Evolutionary conservation across 139 green algal species (phyloP), one percentile per base, ranked within the genome.

Genomic region (Auxenochlorella protothecoides): DNA sequence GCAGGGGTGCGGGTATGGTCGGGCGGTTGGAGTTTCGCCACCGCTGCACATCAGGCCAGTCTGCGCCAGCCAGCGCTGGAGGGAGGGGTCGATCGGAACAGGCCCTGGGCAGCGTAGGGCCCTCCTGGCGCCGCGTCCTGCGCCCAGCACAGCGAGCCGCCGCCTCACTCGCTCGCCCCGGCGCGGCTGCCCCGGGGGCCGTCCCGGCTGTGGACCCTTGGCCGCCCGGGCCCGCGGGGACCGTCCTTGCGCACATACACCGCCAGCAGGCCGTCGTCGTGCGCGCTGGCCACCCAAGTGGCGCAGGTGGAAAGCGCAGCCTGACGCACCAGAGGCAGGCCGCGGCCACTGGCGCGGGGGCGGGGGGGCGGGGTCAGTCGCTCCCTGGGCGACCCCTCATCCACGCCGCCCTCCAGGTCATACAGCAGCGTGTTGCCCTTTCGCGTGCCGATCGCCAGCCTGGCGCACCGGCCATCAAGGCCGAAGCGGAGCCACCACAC

Each of bases 401-500:
- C 59, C 59, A 64, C 2, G 2, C 12, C 13, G 59, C 59, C 10
- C 56, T 76, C 54, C 51, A 81, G 72, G 70, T 87, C 63, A 67
- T 75, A 92, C 7, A 87, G 4, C 55, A 79, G 80, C 53, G 85
- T 70, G 14, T 59, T 66, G 3, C 88, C 89, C 0, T 55, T 70
- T 3, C 44, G 73, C 59, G 85, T 89, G 44, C 89, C 89, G 54
- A 80, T 84, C 0, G 85, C 89, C 76, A 94, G 67, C 59, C 83
- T 13, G 0, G 51, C 61, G 52, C 76, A 77, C 16, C n/a, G 8
- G 5, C 75, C 67, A 59, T 91, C 74, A 10, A 88, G 62, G 2
- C 75, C 77, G 68, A 94, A 93, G 55, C 87, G 81, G 67, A 94
- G 69, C 71, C 85, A 94, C 89, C 89, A 93, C 62, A 89, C 75